Evolutionary conservation across 2,329 filamentous ascomycete species (phyloP), one percentile per base, ranked within the genome.

Genomic region (Aspergillus thermomutatus): DNA sequence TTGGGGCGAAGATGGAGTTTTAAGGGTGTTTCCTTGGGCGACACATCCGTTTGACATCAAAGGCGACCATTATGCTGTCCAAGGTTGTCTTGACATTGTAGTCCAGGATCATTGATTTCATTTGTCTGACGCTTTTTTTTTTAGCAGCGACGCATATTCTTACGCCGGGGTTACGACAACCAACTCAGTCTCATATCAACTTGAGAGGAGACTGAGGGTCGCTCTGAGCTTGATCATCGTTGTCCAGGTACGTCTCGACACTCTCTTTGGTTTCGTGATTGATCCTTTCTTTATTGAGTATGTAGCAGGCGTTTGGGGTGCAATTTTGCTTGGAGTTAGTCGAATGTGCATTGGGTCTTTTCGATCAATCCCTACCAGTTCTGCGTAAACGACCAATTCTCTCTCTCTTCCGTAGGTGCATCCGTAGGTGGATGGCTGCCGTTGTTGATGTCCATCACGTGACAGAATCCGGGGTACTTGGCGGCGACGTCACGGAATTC

Each of bases 401-500:
- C 31, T 17, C 31, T 17, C 6, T 37, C 31, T 17, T 17, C 6
- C 31, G 14, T 34, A 34, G 14, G n/a, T 17, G 7, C n/a, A 40
- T 19, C 46, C 14, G 10, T 31, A 31, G 26, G 31, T 23, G 9
- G 10, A 50, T 40, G n/a, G 21, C 25, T 34, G 26, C 10, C n/a
- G 10, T 25, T 17, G 31, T 17, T 7, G 5, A 37, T 37, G 14
- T n/a, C 14, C 3, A 54, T 51, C 59, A 66, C 60, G 61, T 61
- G 62, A 59, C 21, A 14, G 14, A 60, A 57, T 54, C 55, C 27
- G 55, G 52, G 57, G 58, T 49, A 58, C 56, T 61, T 60, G 61
- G 59, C 56, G 54, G 40, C 64, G 60, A 66, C 64, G 64, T 66
- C 64, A 66, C 62, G 54, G 59, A 60, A 47, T 50, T 46, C 37